Evolutionary conservation across 2,329 filamentous ascomycete species (phyloP), one percentile per base, ranked within the genome.

Genomic region (Berkeleyomyces rouxiae): DNA sequence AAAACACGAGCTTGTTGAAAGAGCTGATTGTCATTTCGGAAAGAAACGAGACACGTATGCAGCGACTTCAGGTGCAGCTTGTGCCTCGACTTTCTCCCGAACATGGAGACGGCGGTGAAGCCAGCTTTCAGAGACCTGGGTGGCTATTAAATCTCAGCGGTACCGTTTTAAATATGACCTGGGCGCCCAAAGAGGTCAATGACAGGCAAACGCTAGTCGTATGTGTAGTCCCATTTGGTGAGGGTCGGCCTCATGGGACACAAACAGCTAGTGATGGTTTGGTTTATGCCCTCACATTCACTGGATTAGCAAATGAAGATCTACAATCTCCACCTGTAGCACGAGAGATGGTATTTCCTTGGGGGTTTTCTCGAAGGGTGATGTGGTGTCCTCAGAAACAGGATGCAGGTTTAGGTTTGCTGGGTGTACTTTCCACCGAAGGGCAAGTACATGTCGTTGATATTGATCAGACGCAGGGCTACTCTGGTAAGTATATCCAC

Each of bases 81-180:
- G 39, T 63, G 37, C 53, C 36, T 31, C 61, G 39, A 44, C 49
- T 31, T 16, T 43, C 13, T 13, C 16, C 47, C 10, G 68, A 7
- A 67, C 71, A n/a, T 60, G 67, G 1, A 58, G 64, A 9, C 5
- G 51, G 16, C 1, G 33, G 39, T 36, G 11, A 13, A 5, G 63
- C 66, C 9, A 62, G 65, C 40, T 70, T 69, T n/a, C 59, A 66
- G 37, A 68, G 67, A 66, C 73, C 66, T 70, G 79, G 79, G 3
- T 82, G 79, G 78, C 71, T 82, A 66, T 67, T 84, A 11, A 78
- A 84, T 64, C 73, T 76, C 0, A 80, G 79, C 9, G 80, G 81
- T 59, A 74, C 82, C 11, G 75, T 80, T 3, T 70, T 79, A 3
- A 72, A 75, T 36, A 76, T 83, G 70, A 76, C 75, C 57, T 84